Percentiles rank a stretch among this genome's conserved stretches.
These are phyloP conservation scores for Logfia minima DNA, from an alignment of 129 eudicot genomes.

Conservation along the genomic window DNA sequence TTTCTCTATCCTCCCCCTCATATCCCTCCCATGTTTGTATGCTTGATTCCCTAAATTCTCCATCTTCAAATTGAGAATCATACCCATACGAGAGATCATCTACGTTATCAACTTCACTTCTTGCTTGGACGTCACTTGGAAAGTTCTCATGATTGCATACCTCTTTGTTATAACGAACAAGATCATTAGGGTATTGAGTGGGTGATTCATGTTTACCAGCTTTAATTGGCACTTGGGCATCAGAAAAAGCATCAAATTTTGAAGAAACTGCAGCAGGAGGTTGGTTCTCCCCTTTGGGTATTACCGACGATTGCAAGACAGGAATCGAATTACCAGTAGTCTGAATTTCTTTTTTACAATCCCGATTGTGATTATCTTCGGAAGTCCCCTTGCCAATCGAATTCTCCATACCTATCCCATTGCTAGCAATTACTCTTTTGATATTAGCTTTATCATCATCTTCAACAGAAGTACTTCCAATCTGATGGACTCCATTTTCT, in stretches of 20 bases:
- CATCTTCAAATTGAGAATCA: constrained; percentile 47
- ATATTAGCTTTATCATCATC: constrained; percentile 20
- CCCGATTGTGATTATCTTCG: constrained; percentile 5
- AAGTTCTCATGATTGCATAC: constrained; percentile 4
- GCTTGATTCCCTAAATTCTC: constrained; percentile 41
- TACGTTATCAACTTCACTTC: constrained; percentile 29
- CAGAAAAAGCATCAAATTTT: constrained; percentile 8
- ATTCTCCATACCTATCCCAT: constrained; percentile 14
- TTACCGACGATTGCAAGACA: neutral
- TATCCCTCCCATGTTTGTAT: constrained; percentile 35
- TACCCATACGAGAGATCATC: constrained; percentile 32
- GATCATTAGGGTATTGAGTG: neutral
- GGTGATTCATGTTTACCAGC: constrained; percentile 15
- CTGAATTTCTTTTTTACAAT: neutral
- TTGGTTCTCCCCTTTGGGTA: constrained; percentile 2
- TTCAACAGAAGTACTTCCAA: neutral
- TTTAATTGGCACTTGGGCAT: constrained; percentile 16
- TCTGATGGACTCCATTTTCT: constrained; percentile 12
- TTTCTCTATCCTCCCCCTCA: constrained; percentile 28
- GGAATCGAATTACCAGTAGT: neutral
- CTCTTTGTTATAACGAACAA: constrained; percentile 12
- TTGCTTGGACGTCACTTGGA: constrained; percentile 18
- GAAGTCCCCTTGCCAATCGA: constrained; percentile 5
- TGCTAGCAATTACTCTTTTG: constrained; percentile 16
- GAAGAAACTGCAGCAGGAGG: constrained; percentile 18